Base-by-base conservation (phyloP, 2,329 filamentous ascomycete genomes). In the Pseudogymnoascus sp. region DNA sequence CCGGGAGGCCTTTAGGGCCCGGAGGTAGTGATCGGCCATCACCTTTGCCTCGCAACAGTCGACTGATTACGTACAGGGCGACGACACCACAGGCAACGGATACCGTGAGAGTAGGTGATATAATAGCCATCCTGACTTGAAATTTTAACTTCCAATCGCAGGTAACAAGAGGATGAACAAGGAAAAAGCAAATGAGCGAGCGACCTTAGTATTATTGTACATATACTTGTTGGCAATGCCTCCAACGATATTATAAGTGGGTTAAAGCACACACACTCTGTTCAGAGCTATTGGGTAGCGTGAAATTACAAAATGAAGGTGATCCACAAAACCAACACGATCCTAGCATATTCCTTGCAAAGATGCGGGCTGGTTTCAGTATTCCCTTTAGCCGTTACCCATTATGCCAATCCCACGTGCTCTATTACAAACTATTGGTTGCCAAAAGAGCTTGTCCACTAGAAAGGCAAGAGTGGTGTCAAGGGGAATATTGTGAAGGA, bases 1-100 rank as follows among this genome's bases (percentile, higher is more conserved):
- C 3, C 14, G 66, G 66, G 31, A 63, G 37, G 16, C 66, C 65
- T 61, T 53, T 63, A 4, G 66, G 66, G 1, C 66, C 66, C 4
- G 66, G 66, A 50, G 62, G 62, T 21, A 63, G 50, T 35, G 40
- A 42, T 14, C 21, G 40, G 60, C 60, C 3, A 35, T 62, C n/a
- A 21, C 25, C 40, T 37, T 62, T 62, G 53, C 60, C 38, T 33
- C 60, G 60, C 60, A 62, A 35, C 25, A 62, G 38, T 53, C 40
- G 60, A 62, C 60, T 62, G 60, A 62, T 21, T 28, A 62, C 40
- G 16, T 62, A 62, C 40, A 62, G 60, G n/a, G 25, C 60, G 40
- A 62, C 40, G 25, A 35, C 38, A 53, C 60, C 60, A 50, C 37
- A 62, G 25, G 60, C 38, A 42, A 56, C n/a, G 14, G 60, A 62